A percentile compares a stretch with the other conserved stretches of the same genome.
These are phyloP conservation scores for Suillus occidentalis DNA, from an alignment of 768 basidiomycete species.

Conservation along the genomic window DNA sequence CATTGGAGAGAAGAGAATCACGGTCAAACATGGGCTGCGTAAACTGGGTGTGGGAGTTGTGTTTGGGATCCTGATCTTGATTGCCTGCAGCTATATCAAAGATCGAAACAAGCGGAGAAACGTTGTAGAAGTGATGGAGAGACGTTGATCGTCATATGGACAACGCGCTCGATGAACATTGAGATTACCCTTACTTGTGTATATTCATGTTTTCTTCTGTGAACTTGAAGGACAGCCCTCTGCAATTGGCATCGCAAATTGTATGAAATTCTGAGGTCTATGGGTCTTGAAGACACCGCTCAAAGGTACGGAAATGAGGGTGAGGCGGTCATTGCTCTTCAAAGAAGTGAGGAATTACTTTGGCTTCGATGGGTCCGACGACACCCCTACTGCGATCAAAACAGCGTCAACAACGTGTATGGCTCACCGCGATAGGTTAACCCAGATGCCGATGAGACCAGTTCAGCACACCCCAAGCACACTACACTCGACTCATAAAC, in stretches of 20 bases:
- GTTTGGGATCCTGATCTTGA: constrained; percentile 1
- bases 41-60: constrained; percentile 5
- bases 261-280: neutral
- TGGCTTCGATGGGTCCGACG: constrained; percentile 42
- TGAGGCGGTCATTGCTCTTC: constrained; percentile 40
- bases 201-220: neutral
- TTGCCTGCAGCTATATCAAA: constrained; percentile 9
- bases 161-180: neutral
- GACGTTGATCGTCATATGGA: neutral
- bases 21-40: neutral
- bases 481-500: constrained; percentile 67
- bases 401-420: constrained; percentile 56
- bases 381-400: constrained; percentile 53
- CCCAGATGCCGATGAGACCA: constrained; percentile 22
- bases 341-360: constrained; percentile 66
- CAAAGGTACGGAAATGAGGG: constrained; percentile 60
- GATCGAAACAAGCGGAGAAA: neutral
- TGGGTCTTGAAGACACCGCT: constrained; percentile 48
- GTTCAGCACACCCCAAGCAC: constrained; percentile 58
- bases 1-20: constrained; percentile 3
- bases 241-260: neutral
- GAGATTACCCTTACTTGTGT: neutral
- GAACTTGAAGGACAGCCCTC: neutral
- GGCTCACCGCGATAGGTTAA: neutral
- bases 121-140: too few relatives aligned